A percentile compares a stretch with the other conserved stretches of the same genome.
phyloP scores from a whole-genome alignment of 2,329 filamentous ascomycete genomes.

The Colletotrichum sp. region DNA sequence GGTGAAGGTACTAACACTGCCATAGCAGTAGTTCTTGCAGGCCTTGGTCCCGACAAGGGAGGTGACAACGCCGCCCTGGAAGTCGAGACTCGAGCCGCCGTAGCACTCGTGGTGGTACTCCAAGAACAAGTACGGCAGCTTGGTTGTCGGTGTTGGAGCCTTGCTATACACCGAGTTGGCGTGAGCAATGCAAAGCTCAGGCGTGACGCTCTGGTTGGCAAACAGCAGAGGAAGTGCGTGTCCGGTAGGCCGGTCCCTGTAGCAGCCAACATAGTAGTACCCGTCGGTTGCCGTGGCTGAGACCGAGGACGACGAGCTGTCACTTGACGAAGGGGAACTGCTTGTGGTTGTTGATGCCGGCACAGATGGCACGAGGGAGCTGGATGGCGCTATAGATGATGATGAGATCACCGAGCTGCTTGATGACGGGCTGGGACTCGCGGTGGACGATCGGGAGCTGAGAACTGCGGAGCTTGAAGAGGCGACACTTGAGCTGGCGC shows the following conservation, averaged over 20 bases:
- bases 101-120: conserved; percentile 41
- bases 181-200: conserved; percentile 36
- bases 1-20: conserved; percentile 25
- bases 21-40: conserved; percentile 33
- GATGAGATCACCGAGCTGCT: background rate
- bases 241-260: conserved; percentile 26
- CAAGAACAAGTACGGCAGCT: conserved; percentile 30
- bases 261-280: conserved; percentile 36
- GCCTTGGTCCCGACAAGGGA: conserved; percentile 31
- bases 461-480: background rate
- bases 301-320: background rate
- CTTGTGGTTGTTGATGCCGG: conserved; percentile 12
- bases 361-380: conserved; percentile 7
- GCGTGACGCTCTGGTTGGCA: conserved; percentile 35
- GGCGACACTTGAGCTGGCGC: background rate
- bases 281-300: conserved; percentile 27
- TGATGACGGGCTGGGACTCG: background rate
- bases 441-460: background rate
- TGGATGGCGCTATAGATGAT: background rate
- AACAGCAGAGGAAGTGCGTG: conserved; percentile 35
- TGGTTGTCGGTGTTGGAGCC: conserved; percentile 28
- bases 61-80: conserved; percentile 25
- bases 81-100: conserved; percentile 28
- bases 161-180: conserved; percentile 31
- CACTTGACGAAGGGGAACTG: background rate